These are phyloP conservation scores for Capronia americana DNA, from an alignment of 2,329 filamentous ascomycete species.

Conservation along the genomic window DNA sequence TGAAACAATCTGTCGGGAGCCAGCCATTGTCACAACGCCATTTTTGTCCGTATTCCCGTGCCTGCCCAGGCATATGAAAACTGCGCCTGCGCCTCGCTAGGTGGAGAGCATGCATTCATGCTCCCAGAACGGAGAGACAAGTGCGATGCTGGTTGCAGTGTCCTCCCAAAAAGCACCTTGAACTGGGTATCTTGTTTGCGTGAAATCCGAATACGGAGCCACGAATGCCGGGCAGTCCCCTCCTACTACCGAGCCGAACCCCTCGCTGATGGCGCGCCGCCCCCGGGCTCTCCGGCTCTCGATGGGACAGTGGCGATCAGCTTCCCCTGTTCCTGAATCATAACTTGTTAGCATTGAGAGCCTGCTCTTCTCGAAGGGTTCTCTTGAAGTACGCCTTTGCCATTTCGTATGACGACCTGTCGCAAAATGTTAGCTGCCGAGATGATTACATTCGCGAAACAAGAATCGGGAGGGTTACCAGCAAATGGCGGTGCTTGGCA, in stretches of 20 bases:
- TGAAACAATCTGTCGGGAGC: constrained; percentile 2
- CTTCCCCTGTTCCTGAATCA: constrained; percentile 15
- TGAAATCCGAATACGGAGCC: constrained; percentile 14
- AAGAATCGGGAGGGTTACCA: constrained; percentile 66
- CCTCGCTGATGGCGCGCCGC: not conserved
- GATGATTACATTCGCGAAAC: not conserved
- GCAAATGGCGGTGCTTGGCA: constrained; percentile 99
- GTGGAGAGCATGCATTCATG: constrained; percentile 22
- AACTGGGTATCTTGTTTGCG: constrained; percentile 28
- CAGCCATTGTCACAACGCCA: constrained; percentile 23
- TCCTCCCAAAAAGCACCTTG: constrained; percentile 13
- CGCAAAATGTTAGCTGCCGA: not conserved
- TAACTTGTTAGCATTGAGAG: constrained; percentile 28
- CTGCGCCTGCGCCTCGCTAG: not conserved
- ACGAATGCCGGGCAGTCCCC: not conserved
- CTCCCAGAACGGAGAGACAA: constrained; percentile 9
- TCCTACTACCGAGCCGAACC: not conserved
- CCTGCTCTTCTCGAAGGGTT: constrained; percentile 41
- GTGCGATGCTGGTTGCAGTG: constrained; percentile 5
- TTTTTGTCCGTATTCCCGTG: constrained; percentile 17
- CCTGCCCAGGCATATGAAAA: constrained; percentile 3
- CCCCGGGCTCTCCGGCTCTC: not conserved
- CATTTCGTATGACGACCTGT: constrained; percentile 70
- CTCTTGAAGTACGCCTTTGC: constrained; percentile 71
- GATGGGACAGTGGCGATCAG: not conserved